Evolutionary conservation across 1,139 yeast genomes (phyloP), one percentile per base, ranked within the genome.

Genomic region (Hyphopichia burtonii): DNA sequence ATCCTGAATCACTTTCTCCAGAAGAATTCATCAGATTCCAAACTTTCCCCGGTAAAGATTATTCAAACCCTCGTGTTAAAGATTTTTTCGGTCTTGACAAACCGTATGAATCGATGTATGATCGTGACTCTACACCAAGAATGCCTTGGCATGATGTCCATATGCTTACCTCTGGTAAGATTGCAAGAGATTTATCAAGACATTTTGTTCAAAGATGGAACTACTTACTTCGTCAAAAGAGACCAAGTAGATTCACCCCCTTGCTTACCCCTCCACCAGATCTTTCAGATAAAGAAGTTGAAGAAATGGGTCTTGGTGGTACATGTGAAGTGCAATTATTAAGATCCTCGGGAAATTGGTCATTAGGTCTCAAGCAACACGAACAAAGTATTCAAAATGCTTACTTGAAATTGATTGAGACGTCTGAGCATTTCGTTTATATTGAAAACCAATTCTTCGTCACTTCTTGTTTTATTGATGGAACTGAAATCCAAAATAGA

Each of bases 101-200:
- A 50, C 99, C 99, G 1, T 90, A 85, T 56, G 95, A 87, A 38
- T 88, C 90, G 18, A 86, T 93, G 95, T 90, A 90, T 59, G 96
- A 94, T 61, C 78, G 99, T 49, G 71, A 78, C 27, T 65, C 65
- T 18, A 77, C 80, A 14, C 98, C 99, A 3, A 78, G 99, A 55
- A 94, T 94, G 99, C 99, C 99, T 6, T 94, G 99, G 99, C 99
- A 94, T 63, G 99, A 94, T 72, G 88, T 94, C 37, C 98, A 93
- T 56, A 93, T 91, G 96, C 82, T 90, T 67, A 83, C 95, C 2
- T 80, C 91, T 9, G 99, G 99, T n/a, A 95, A 91, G 55, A 82
- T 91, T 6, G 99, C 98, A 0, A 75, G 98, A 46, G 99, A 94
- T 63, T 68, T 93, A 45, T 79, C 95, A 0, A 79, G 99, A 43